These are phyloP conservation scores for Grosmannia penicillata DNA, from an alignment of 2,329 filamentous ascomycete species.

Conservation along the genomic window DNA sequence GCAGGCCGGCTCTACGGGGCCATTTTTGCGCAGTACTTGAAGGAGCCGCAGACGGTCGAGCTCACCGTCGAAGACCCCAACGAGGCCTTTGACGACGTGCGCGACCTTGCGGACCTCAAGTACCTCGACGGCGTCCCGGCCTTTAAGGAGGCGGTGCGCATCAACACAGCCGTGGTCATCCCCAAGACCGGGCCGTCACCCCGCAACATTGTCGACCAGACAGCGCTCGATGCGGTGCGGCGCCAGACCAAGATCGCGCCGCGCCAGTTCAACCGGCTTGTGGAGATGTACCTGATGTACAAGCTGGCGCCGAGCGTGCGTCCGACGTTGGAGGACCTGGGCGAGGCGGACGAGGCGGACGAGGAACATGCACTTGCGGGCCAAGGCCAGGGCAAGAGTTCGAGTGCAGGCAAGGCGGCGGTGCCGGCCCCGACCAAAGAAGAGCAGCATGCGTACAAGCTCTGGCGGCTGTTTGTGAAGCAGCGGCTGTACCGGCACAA, in stretches of 20 bases:
- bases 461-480: slow-evolving; percentile 67
- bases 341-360: slow-evolving; percentile 3
- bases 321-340: slow-evolving; percentile 30
- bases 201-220: slow-evolving; percentile 40
- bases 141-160: slow-evolving; percentile 35
- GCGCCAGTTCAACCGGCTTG: slow-evolving; percentile 59
- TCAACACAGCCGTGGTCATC: slow-evolving; percentile 37
- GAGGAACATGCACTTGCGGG: not conserved
- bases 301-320: slow-evolving; percentile 41
- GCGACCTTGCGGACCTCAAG: slow-evolving; percentile 58
- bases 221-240: slow-evolving; percentile 40
- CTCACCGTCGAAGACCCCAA: slow-evolving; percentile 92
- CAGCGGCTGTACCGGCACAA: slow-evolving; percentile 65
- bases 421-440: slow-evolving; percentile 23
- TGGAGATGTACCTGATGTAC: slow-evolving; percentile 62
- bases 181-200: slow-evolving; percentile 32
- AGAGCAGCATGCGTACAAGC: slow-evolving; percentile 45
- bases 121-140: slow-evolving; percentile 45
- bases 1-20: slow-evolving; percentile 68
- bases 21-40: slow-evolving; percentile 57
- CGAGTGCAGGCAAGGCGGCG: slow-evolving; percentile 6
- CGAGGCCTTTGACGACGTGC: slow-evolving; percentile 66
- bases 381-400: slow-evolving; percentile 11
- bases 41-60: slow-evolving; percentile 56
- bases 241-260: slow-evolving; percentile 54